These are phyloP conservation scores for Escallonia rubra DNA, from an alignment of 129 eudicot species.

Conservation along the genomic window DNA sequence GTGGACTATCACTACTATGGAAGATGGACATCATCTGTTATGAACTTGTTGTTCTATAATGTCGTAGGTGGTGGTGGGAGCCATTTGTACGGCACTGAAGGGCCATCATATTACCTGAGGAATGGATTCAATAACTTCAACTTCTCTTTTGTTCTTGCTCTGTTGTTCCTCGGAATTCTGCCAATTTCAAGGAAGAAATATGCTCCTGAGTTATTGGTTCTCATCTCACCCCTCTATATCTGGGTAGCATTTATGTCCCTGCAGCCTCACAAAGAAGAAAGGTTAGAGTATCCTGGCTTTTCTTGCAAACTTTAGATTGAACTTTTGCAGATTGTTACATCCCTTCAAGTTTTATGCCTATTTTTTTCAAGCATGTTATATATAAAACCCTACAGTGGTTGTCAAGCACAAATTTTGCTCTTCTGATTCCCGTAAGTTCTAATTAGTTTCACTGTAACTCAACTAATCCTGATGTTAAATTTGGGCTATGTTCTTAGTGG, in stretches of 20 bases:
- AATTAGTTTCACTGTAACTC: too few species aligned
- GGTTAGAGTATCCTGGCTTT: slow-evolving; percentile 36
- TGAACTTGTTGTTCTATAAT: slow-evolving; percentile 82
- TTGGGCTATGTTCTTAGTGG: too few species aligned
- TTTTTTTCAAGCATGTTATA: neutral
- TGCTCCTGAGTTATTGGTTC: slow-evolving; percentile 63
- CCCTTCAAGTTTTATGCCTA: too few species aligned
- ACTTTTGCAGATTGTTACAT: neutral
- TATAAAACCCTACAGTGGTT: neutral
- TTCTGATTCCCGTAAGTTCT: too few species aligned
- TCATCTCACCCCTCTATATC: slow-evolving; percentile 82
- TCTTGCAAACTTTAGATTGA: neutral
- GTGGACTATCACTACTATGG: slow-evolving; percentile 77
- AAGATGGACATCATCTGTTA: slow-evolving; percentile 90
- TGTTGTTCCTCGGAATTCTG: slow-evolving; percentile 64
- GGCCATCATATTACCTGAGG: slow-evolving; percentile 71
- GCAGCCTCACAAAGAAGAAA: slow-evolving; percentile 99
- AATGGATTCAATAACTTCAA: slow-evolving; percentile 95
- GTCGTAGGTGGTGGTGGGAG: slow-evolving; percentile 98
- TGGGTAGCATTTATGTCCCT: slow-evolving; percentile 97
- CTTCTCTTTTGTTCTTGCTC: slow-evolving; percentile 75
- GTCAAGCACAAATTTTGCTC: too few species aligned
- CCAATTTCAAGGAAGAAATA: slow-evolving; percentile 77
- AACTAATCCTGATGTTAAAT: too few species aligned
- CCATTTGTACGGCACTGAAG: slow-evolving; percentile 92